Conservation (phyloP, 2,329 filamentous ascomycete species). For the Fusarium dimerum region DNA sequence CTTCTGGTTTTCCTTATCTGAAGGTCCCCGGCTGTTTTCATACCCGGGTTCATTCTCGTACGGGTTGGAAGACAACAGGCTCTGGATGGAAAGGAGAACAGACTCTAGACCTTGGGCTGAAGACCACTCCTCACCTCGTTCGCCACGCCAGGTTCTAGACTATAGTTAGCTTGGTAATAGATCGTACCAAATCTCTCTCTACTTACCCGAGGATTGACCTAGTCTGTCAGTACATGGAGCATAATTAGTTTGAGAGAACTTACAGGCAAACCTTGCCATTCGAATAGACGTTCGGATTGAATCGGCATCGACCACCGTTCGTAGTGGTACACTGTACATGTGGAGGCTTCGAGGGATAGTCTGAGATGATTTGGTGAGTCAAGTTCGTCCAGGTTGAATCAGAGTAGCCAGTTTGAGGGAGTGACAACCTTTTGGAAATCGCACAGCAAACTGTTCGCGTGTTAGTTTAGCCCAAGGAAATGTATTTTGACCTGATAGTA, state of each 20-base stretch:
- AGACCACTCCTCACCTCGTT: conserved; percentile 92
- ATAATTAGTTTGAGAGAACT: conserved; percentile 37
- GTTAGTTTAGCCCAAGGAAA: conserved; percentile 1
- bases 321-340: conserved; percentile 73
- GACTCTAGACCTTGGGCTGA: conserved; percentile 94
- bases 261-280: conserved; percentile 89
- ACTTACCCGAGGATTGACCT: conserved; percentile 83
- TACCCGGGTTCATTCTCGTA: conserved; percentile 97
- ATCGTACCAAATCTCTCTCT: conserved; percentile 5
- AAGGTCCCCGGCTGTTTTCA: conserved; percentile 68
- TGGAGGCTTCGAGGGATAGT: conserved; percentile 76
- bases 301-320: conserved; percentile 83
- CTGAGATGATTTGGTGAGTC: conserved; percentile 42
- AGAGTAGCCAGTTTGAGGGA: conserved; percentile 5
- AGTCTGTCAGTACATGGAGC: conserved; percentile 16
- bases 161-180: conserved; percentile 13
- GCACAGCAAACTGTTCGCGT: conserved; percentile 66
- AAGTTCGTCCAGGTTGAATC: conserved; percentile 7
- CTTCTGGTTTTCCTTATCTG: conserved; percentile 73
- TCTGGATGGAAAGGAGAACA: conserved; percentile 92
- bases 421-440: conserved; percentile 68
- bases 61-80: conserved; percentile 88
- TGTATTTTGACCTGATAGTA: not conserved
- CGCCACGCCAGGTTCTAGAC: conserved; percentile 86
- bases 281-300: conserved; percentile 97